phyloP scores from a whole-genome alignment of 352 stramenopile genomes.

The Peronosclerospora sorghi region DNA sequence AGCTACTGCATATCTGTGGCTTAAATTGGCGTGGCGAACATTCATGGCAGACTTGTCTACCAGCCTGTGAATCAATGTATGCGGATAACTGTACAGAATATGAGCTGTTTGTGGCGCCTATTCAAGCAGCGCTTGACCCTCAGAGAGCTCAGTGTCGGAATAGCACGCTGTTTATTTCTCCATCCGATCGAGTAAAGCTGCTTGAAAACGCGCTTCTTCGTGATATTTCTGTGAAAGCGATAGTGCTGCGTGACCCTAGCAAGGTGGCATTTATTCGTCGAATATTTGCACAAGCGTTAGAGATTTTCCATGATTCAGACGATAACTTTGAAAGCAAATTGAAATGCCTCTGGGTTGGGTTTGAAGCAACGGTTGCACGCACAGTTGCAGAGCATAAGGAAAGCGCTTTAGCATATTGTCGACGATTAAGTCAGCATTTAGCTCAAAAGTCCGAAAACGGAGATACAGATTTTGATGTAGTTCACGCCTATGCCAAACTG shows the following conservation, averaged over 20 bases:
- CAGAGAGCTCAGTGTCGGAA: conserved; percentile 3
- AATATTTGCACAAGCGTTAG: conserved; percentile 20
- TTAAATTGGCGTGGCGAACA: conserved; percentile 20
- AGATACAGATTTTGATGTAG: conserved; percentile 15
- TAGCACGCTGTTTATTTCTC: conserved; percentile 19
- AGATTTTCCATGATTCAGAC: conserved; percentile 11
- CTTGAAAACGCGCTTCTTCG: conserved; percentile 17
- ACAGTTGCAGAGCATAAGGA: not conserved
- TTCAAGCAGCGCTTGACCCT: conserved; percentile 33
- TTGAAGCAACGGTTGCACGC: conserved; percentile 23
- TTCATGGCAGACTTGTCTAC: conserved; percentile 9
- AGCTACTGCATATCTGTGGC: conserved; percentile 36
- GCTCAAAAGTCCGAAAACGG: conserved; percentile 2
- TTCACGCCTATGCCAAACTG: conserved; percentile 44
- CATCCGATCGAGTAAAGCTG: conserved; percentile 12
- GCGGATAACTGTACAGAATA: conserved; percentile 29
- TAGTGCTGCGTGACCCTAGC: conserved; percentile 17
- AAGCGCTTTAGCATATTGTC: conserved; percentile 5
- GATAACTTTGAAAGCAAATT: conserved; percentile 9
- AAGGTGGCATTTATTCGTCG: conserved; percentile 38
- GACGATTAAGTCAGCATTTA: conserved; percentile 29
- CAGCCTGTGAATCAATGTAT: conserved; percentile 17
- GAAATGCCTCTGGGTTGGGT: conserved; percentile 43
- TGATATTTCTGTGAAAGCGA: conserved; percentile 15
- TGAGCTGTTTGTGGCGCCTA: conserved; percentile 23